Conservation (phyloP, 2,329 filamentous ascomycete species). For the Pyrenochaeta sp. region DNA sequence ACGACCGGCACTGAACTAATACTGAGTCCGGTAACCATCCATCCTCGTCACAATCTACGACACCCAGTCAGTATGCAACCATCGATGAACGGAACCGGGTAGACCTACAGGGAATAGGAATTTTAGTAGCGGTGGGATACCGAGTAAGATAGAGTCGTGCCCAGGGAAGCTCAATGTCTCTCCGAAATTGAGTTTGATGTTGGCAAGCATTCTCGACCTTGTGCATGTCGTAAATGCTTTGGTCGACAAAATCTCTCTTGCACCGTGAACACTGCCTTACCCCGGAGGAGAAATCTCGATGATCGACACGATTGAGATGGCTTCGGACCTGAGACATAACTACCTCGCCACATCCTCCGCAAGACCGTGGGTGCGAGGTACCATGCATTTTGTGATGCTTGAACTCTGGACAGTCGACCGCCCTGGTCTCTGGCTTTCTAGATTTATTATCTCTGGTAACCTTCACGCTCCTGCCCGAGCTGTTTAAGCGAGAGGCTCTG, state of each 20-base stretch:
- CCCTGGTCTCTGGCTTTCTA: not conserved
- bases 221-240: not conserved
- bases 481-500: not conserved
- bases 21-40: not conserved
- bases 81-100: not conserved
- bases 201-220: not conserved
- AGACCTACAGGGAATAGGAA: conserved; percentile 7
- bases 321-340: conserved; percentile 6
- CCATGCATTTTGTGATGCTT: conserved; percentile 5
- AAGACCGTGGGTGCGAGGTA: not conserved
- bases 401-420: conserved; percentile 7
- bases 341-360: conserved; percentile 1
- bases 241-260: conserved; percentile 3
- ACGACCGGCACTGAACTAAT: not conserved
- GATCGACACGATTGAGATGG: conserved; percentile 8
- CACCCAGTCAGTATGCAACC: not conserved
- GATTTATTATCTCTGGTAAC: not conserved
- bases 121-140: not conserved
- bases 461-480: not conserved
- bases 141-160: conserved; percentile 4
- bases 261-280: conserved; percentile 7
- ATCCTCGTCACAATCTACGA: not conserved
- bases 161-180: conserved; percentile 4
- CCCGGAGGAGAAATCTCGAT: not conserved
- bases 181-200: not conserved